These are phyloP conservation scores for Pseudogymnoascus sp. DNA, from an alignment of 2,329 filamentous ascomycete genomes.

Conservation along the genomic window DNA sequence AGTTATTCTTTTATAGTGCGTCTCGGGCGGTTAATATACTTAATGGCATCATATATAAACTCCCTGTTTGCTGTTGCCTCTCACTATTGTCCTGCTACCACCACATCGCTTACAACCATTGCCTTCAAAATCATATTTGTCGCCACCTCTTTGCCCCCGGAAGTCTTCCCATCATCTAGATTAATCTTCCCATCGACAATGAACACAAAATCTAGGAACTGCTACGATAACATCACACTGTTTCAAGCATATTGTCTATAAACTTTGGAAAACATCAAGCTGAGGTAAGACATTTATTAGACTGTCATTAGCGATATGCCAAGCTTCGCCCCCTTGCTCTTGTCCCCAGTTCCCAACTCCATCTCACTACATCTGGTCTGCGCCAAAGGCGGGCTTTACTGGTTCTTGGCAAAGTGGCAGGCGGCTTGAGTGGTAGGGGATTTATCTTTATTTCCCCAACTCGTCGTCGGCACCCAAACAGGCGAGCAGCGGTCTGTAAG, in stretches of 20 bases:
- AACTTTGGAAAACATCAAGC: background rate
- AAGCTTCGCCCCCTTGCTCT: background rate
- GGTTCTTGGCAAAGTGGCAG: background rate
- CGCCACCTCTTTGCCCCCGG: too few relatives aligned
- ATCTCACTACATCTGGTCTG: background rate
- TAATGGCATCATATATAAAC: background rate
- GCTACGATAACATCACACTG: background rate
- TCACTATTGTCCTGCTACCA: too few relatives aligned
- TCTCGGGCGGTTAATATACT: background rate
- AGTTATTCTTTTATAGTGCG: background rate
- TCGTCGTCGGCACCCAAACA: background rate
- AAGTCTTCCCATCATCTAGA: background rate
- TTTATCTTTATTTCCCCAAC: background rate
- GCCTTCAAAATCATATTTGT: too few relatives aligned
- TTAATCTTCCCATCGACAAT: background rate
- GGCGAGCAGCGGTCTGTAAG: background rate
- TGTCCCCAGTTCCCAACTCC: background rate
- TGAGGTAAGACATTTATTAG: background rate
- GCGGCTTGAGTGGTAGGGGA: background rate
- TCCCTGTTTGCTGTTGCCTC: too few relatives aligned
- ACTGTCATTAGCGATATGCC: background rate
- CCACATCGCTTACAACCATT: too few relatives aligned
- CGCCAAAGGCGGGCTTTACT: background rate
- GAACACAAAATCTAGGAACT: background rate
- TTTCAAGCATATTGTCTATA: background rate